Base-by-base conservation (phyloP, 345 rosid genomes). In the Acer campestre region DNA sequence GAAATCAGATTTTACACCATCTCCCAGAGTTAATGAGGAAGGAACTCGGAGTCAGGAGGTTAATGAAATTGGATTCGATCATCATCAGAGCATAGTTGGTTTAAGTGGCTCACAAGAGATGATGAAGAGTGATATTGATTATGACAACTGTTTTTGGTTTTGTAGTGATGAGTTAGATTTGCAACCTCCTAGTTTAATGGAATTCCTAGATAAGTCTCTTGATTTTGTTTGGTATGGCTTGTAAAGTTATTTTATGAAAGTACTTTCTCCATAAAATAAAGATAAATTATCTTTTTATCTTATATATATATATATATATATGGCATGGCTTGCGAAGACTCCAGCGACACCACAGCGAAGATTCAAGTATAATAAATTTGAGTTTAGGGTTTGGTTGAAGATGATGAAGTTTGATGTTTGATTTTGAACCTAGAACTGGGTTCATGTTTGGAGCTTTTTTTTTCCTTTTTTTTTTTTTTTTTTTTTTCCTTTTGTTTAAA, bases 141-240 rank as follows among this genome's bases (percentile, higher is more conserved):
- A 56, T 49, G 64, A 78, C 23, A 76, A 62, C 18, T 71, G 58
- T 20, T 81, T 81, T 25, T 80, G 78, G 75, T 69, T 81, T 5
- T 49, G n/a, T 23, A 8, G 65, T 20, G 70, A 82, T 23, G 70
- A 74, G 59, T 53, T 77, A 12, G 51, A 70, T 35, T 53, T 22
- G 0, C 67, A 27, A n/a, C 18, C 20, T 56, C 78, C 75, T 58
- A 61, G 49, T 58, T 67, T 74, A 49, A 70, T 76, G 78, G 84
- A 80, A 66, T 29, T 65, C 38, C 48, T 48, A 12, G 80, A 77
- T 17, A 78, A 78, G 22, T 69, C 71, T 42, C 53, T 81, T n/a
- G 86, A 81, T 35, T 78, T 78, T 72, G 13, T 61, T 12, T 65
- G 58, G 77, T 23, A 68, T 56, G 79, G 20, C 20, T 27, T 70